Evolutionary conservation across 163 green algal species (phyloP).

Genomic region (Scenedesmus sp.): DNA sequence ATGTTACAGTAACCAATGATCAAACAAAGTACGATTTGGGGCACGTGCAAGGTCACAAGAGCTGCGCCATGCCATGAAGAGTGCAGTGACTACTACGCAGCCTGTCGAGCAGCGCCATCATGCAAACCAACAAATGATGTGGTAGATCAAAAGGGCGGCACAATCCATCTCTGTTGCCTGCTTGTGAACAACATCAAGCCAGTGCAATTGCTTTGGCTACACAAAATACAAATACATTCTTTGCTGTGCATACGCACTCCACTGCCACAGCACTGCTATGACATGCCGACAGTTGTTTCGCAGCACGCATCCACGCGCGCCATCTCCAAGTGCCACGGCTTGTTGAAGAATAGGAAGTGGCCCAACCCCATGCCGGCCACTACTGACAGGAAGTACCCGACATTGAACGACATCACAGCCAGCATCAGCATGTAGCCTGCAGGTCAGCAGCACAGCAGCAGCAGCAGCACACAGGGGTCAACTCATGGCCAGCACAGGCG

Average conservation of each 20-base stretch:
- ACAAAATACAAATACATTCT: not conserved
- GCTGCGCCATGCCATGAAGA: too few relatives aligned
- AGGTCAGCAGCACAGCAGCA: not conserved
- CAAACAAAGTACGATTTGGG: too few relatives aligned
- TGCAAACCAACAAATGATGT: too few relatives aligned
- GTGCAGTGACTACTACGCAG: too few relatives aligned
- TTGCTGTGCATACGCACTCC: not conserved
- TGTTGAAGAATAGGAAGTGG: slow-evolving; percentile 50
- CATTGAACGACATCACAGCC: slow-evolving; percentile 59
- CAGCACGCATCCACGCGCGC: slow-evolving; percentile 41
- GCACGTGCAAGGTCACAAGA: too few relatives aligned
- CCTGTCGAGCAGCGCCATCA: too few relatives aligned
- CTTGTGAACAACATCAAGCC: too few relatives aligned
- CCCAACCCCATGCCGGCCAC: slow-evolving; percentile 49
- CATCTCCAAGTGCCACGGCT: slow-evolving; percentile 24
- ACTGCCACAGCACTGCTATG: not conserved
- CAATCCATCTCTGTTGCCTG: too few relatives aligned
- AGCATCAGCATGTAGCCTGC: slow-evolving; percentile 57
- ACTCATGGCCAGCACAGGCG: not conserved
- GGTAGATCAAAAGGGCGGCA: too few relatives aligned
- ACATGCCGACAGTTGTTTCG: slow-evolving; percentile 11
- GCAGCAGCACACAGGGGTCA: not conserved
- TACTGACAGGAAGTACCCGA: slow-evolving; percentile 49
- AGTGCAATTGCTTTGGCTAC: too few relatives aligned
- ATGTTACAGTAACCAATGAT: too few relatives aligned